Base-by-base conservation (phyloP, 2,329 filamentous ascomycete genomes). In the Colletotrichum musicola region DNA sequence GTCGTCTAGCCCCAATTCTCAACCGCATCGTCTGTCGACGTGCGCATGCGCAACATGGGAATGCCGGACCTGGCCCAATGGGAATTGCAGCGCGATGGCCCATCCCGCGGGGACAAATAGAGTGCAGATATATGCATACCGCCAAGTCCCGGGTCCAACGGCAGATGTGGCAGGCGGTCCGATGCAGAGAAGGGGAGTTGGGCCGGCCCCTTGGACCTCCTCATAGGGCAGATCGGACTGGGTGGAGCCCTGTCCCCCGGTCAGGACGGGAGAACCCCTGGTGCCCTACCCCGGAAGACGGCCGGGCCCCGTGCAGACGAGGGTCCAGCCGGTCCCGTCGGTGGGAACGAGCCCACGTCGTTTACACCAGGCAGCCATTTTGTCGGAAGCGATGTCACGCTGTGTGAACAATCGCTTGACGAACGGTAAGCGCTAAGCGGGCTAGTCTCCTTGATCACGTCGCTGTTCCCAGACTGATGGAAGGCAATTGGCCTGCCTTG, bases 391-490 rank as follows among this genome's bases (percentile, higher is more conserved):
- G 13, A 25, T 6, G 14, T 13, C 10, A 44, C 6, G 20, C 14
- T 30, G 20, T 14, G 42, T 30, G n/a, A 30, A 6, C 14, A 40
- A 20, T 60, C 14, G 6, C 6, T 30, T 58, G 18, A 30, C 4
- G 2, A 5, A 13, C 25, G 13, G 54, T 64, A 54, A 59, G 64
- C 64, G 22, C 64, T 68, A 59, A 13, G n/a, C 6, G 59, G 42
- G 54, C 49, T 54, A 5, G 22, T 6, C 2, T 14, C 20, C 40
- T 10, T 54, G 35, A n/a, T 13, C 6, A 20, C 25, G n/a, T 4
- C 2, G 35, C 13, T 16, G 20, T 9, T 2, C 30, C 9, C 2
- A 35, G 27, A 30, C 27, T 30, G 27, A 7, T 30, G 27, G 27
- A 30, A 30, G 30, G 30, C 30, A 35, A 35, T 35, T 10, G 30